Evolutionary conservation across 2,329 filamentous ascomycete species (phyloP), one percentile per base, ranked within the genome.

Genomic region (Diaporthe humulicola): DNA sequence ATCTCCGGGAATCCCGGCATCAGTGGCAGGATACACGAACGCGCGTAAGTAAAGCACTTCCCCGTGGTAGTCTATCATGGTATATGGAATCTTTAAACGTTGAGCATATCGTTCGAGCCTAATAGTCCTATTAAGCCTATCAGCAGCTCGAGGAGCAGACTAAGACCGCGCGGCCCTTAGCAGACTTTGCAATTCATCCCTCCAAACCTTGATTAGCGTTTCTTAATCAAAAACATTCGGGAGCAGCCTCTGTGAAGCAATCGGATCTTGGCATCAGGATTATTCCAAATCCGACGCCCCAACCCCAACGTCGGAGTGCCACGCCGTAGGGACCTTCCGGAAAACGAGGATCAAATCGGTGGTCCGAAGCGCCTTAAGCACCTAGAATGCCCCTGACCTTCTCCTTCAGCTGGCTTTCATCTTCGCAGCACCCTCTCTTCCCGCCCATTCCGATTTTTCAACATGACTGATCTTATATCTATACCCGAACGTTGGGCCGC

Each of bases 401-500:
- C 9, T 57, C 54, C 19, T 3, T 57, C 54, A 57, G 36, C 30
- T 57, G 36, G 36, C 30, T 57, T 2, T 17, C 1, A 1, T n/a
- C 19, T 14, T 57, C 7, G 10, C 54, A 57, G 56, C 5, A n/a
- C 56, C 10, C 15, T 12, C 33, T 58, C 12, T 38, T 58, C 22
- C 33, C 22, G 56, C 4, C 56, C 17, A 58, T 1, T 38, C 1
- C 2, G 0, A 25, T 9, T 38, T 38, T 8, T 10, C 33, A 38
- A 38, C 56, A 58, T 58, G 56, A 38, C 33, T 8, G 33, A 58
- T 33, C 56, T 58, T 25, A 58, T 9, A 58, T 38, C 56, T 1
- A 38, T 58, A 7, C 56, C 56, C 33, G 56, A 58, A 58, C 56
- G 22, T 58, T 58, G 56, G 56, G 56, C 56, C 56, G 56, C 56